Percentiles rank a stretch among this genome's conserved stretches.
Conservation (phyloP, 768 basidiomycete species). For the Dentipellis sp. region DNA sequence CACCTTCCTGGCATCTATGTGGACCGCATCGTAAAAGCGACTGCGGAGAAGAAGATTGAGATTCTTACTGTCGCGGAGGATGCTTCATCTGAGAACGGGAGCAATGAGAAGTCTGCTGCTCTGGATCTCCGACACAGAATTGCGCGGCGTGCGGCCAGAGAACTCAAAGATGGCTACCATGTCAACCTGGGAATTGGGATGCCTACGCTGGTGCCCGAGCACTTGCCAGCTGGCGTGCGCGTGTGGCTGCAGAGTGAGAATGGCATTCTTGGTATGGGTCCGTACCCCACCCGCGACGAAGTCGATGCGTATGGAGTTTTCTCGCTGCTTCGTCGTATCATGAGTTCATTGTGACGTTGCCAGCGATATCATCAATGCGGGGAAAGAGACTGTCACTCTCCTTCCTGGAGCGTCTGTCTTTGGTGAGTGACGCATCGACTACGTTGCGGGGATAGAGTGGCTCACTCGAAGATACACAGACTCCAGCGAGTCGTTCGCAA, state of each 20-base stretch:
- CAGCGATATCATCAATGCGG: slow-evolving; percentile 90
- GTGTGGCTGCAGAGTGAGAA: slow-evolving; percentile 95
- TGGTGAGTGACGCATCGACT: slow-evolving; percentile 35
- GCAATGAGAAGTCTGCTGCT: slow-evolving; percentile 37
- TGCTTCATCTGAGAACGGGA: slow-evolving; percentile 27
- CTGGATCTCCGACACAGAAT: slow-evolving; percentile 59
- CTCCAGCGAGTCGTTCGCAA: slow-evolving; percentile 89
- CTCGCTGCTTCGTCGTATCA: neutral
- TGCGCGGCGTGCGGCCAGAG: slow-evolving; percentile 80
- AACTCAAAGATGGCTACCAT: slow-evolving; percentile 80
- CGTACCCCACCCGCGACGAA: slow-evolving; percentile 76
- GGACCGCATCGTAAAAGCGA: slow-evolving; percentile 78
- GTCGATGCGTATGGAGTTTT: slow-evolving; percentile 60
- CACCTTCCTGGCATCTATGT: slow-evolving; percentile 84
- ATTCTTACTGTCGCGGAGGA: slow-evolving; percentile 54
- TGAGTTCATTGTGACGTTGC: neutral
- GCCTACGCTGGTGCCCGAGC: slow-evolving; percentile 82
- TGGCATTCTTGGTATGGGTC: slow-evolving; percentile 82
- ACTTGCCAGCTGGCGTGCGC: slow-evolving; percentile 58
- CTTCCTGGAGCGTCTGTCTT: slow-evolving; percentile 89
- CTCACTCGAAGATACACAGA: slow-evolving; percentile 31
- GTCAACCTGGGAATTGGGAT: slow-evolving; percentile 90
- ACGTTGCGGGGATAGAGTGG: neutral
- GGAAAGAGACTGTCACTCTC: slow-evolving; percentile 90
- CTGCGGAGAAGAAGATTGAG: slow-evolving; percentile 72